Evolutionary conservation across 768 basidiomycete genomes (phyloP), one percentile per base, ranked within the genome.

Genomic region (Sporobolomyces phaffii): DNA sequence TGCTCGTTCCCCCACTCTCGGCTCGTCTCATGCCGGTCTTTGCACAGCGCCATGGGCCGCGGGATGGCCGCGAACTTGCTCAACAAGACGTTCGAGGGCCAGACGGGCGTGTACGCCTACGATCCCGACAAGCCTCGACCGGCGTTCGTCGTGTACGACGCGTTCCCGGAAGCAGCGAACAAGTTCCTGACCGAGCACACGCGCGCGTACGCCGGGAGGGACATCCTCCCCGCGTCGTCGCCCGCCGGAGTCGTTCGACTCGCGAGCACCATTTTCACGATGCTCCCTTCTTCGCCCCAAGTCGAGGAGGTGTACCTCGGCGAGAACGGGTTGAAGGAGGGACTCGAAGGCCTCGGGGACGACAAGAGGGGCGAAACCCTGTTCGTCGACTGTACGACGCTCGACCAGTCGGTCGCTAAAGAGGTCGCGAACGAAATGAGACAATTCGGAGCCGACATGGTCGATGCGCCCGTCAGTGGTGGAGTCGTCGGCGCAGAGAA

Each of bases 401-500:
- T 93, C 43, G 91, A 94, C 72, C 87, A 92, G 9, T 80, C 80
- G 10, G 84, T 87, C 13, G 86, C 91, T 0, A 84, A 84, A 45
- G 77, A 82, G 34, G 84, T 93, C 15, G 84, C 90, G 0, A 65
- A 76, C 14, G 78, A 81, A 28, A 50, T 68, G 44, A 20, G 33
- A 14, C 63, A 74, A 18, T 78, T 81, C 31, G 86, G 87, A 29
- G 89, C 86, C 10, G 78, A 78, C 44, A 91, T 96, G 85, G 82
- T 96, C 26, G 93, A 97, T 76, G 91, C 93, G 8, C 93, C 93
- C 4, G 92, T 97, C 1, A 92, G 90, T 52, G 93, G 93, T 62
- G 92, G 91, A 38, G 89, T 91, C 14, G 80, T 87, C 18, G 93
- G 91, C 34, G 93, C 93, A 14, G 86, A 86, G 75, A 89, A 88